Conservation (phyloP, 306 rosid species). For the Clitoria ternatea region DNA sequence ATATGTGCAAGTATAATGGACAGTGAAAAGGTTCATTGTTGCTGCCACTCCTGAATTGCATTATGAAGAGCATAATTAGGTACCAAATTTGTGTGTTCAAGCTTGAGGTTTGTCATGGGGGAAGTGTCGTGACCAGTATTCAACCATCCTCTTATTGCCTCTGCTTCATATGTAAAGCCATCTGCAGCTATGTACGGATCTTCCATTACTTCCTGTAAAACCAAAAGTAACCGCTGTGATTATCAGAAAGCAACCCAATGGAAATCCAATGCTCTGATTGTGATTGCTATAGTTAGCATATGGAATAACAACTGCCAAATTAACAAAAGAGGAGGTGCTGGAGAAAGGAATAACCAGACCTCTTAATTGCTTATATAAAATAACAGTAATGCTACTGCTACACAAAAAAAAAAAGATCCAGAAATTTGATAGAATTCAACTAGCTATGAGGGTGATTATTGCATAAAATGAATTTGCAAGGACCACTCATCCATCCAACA, state of each 20-base stretch:
- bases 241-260: slow-evolving; percentile 1
- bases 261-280: background rate
- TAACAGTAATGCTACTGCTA: background rate
- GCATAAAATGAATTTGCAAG: background rate
- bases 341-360: background rate
- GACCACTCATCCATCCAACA: background rate
- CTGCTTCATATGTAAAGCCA: slow-evolving; percentile 91
- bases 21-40: slow-evolving; percentile 30
- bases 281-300: background rate
- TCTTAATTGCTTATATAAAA: background rate
- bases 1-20: slow-evolving; percentile 25
- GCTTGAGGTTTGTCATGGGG: slow-evolving; percentile 95
- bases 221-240: slow-evolving; percentile 11
- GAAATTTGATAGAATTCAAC: background rate
- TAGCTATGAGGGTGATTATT: background rate
- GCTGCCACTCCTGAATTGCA: slow-evolving; percentile 96
- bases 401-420: background rate
- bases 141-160: slow-evolving; percentile 90
- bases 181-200: slow-evolving; percentile 95
- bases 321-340: background rate
- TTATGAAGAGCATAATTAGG: slow-evolving; percentile 82
- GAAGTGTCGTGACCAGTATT: slow-evolving; percentile 85
- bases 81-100: slow-evolving; percentile 73
- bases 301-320: background rate
- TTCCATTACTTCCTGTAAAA: slow-evolving; percentile 81